Percentiles rank a stretch among this genome's conserved stretches.
Evolutionary conservation across 495 filamentous ascomycete species (phyloP).

Genomic region (Penicillium mononematosum): DNA sequence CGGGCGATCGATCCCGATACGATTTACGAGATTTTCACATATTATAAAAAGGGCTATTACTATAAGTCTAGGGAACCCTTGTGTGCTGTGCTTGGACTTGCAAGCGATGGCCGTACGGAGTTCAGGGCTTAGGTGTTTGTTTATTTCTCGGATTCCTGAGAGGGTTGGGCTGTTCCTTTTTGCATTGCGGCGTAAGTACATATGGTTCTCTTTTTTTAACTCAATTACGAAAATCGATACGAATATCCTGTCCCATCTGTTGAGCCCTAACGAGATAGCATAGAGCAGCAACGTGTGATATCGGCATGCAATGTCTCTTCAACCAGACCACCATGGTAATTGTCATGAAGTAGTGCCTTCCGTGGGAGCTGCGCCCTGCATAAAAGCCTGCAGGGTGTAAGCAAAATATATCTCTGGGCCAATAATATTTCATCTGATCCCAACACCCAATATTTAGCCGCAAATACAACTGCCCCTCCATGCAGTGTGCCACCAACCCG

Average conservation of each 20-base stretch:
- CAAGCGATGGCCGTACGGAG: background rate
- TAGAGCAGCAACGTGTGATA: background rate
- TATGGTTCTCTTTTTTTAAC: background rate
- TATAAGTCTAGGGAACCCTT: background rate
- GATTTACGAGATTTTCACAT: conserved; percentile 5
- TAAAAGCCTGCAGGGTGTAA: background rate
- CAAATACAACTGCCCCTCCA: background rate
- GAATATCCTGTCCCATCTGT: background rate
- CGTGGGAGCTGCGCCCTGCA: background rate
- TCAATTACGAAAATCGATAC: background rate
- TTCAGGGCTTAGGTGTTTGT: conserved; percentile 3
- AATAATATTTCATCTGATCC: background rate
- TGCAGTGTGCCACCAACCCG: background rate
- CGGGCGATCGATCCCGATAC: background rate
- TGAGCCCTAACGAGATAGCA: background rate
- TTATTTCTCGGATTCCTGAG: background rate
- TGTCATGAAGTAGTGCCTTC: background rate
- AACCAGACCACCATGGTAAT: background rate
- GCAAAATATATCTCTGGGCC: background rate
- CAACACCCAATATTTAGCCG: background rate
- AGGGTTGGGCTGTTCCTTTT: conserved; percentile 1
- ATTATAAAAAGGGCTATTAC: conserved; percentile 3
- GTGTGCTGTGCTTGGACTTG: background rate
- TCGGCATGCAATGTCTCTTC: background rate
- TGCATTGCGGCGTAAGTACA: background rate